Conservation (phyloP, 192 early-diverging fungal genomes). For the Endogone sp. region DNA sequence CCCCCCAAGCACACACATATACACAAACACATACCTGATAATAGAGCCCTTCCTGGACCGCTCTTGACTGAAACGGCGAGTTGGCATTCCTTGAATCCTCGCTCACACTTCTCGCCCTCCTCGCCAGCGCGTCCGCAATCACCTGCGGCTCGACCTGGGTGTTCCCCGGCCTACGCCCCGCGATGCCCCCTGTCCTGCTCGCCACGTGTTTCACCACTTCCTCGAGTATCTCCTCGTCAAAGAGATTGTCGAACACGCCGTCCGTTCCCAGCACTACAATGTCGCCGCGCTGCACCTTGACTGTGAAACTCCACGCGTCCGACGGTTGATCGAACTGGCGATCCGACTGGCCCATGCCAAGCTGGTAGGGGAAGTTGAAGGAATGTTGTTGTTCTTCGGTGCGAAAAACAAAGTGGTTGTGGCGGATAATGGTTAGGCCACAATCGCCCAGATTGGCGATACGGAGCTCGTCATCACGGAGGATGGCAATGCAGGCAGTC, state of each 20-base stretch:
- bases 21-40: slow-evolving; percentile 25
- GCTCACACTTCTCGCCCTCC: slow-evolving; percentile 69
- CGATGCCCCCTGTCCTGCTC: slow-evolving; percentile 17
- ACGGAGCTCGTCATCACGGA: slow-evolving; percentile 89
- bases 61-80: slow-evolving; percentile 90
- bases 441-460: slow-evolving; percentile 96
- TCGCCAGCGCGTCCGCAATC: slow-evolving; percentile 79
- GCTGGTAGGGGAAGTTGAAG: slow-evolving; percentile 97
- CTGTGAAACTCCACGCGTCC: slow-evolving; percentile 44
- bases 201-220: slow-evolving; percentile 55
- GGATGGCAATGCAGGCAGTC: slow-evolving; percentile 83
- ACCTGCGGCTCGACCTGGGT: slow-evolving; percentile 57
- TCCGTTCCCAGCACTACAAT: slow-evolving; percentile 91
- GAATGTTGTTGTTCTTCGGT: slow-evolving; percentile 98
- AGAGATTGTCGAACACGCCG: slow-evolving; percentile 96
- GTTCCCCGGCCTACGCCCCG: slow-evolving; percentile 18
- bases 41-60: slow-evolving; percentile 83
- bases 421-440: slow-evolving; percentile 83
- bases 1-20: neutral
- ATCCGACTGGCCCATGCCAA: slow-evolving; percentile 57
- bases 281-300: slow-evolving; percentile 89
- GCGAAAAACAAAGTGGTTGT: slow-evolving; percentile 84
- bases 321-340: neutral
- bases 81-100: slow-evolving; percentile 73
- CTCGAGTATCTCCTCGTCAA: slow-evolving; percentile 96